Conservation (phyloP, 164 flowering plant genomes). For the Piper longum region DNA sequence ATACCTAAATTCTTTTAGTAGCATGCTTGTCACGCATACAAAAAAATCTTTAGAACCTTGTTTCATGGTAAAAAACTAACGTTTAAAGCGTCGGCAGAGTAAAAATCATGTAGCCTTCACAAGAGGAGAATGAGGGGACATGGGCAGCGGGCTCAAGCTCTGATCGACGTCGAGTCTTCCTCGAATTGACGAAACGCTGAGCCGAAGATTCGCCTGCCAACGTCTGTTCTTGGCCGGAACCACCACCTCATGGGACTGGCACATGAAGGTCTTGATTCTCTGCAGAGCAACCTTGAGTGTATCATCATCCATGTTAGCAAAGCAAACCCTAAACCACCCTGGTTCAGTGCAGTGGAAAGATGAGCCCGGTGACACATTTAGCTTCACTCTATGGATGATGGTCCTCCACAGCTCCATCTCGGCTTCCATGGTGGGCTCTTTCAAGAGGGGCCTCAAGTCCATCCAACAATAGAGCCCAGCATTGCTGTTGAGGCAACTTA, state of each 20-base stretch:
- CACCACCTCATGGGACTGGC: conserved; percentile 15
- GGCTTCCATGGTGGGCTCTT: conserved; percentile 42
- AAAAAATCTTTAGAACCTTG: no score
- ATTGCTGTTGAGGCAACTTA: conserved; percentile 46
- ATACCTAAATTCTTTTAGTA: no score
- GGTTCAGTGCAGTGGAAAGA: conserved; percentile 77
- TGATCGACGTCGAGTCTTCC: no score
- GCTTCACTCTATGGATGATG: conserved; percentile 61
- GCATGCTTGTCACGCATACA: no score
- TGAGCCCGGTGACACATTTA: conserved; percentile 82
- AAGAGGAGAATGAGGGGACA: no score
- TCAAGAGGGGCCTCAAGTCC: conserved; percentile 49
- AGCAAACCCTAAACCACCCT: conserved; percentile 58
- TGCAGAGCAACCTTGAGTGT: conserved; percentile 5
- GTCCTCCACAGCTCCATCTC: conserved; percentile 57
- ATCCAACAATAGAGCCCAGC: conserved; percentile 81
- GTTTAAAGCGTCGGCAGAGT: no score
- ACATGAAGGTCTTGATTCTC: conserved; percentile 5
- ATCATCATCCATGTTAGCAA: conserved; percentile 13
- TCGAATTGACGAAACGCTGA: no score
- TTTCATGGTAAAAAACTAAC: no score
- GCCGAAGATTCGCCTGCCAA: no score
- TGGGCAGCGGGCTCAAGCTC: no score
- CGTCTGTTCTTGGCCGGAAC: conserved; percentile 4
- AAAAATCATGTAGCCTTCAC: no score